These are phyloP conservation scores for Aspergillus mulundensis DNA, from an alignment of 495 filamentous ascomycete species.

Conservation along the genomic window DNA sequence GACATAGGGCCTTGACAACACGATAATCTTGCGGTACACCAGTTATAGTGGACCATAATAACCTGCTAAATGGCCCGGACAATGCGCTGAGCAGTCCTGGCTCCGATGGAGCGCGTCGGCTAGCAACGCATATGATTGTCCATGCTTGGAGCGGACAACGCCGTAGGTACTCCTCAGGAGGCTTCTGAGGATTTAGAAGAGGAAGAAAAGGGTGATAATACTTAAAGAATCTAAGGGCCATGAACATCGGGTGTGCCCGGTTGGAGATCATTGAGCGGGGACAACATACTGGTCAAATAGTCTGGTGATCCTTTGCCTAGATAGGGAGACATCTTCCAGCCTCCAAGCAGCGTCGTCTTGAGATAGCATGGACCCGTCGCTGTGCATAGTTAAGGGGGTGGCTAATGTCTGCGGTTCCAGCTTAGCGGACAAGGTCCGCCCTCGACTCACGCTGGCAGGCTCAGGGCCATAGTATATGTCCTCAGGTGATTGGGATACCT, in stretches of 20 bases:
- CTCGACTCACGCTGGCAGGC: slow-evolving; percentile 25
- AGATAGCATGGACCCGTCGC: slow-evolving; percentile 40
- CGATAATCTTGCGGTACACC: slow-evolving; percentile 80
- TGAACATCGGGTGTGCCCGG: slow-evolving; percentile 12
- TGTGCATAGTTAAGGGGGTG: slow-evolving; percentile 36
- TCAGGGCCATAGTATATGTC: slow-evolving; percentile 35
- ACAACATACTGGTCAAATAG: slow-evolving; percentile 41
- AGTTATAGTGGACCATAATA: slow-evolving; percentile 78
- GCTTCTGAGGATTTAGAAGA: slow-evolving; percentile 66
- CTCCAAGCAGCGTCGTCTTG: slow-evolving; percentile 39
- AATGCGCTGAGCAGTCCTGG: slow-evolving; percentile 66
- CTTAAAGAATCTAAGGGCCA: slow-evolving; percentile 56
- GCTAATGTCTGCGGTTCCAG: slow-evolving; percentile 35
- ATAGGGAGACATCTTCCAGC: slow-evolving; percentile 42
- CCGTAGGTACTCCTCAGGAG: slow-evolving; percentile 72
- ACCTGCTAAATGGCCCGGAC: slow-evolving; percentile 64
- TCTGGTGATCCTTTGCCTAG: slow-evolving; percentile 33
- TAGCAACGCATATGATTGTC: slow-evolving; percentile 78
- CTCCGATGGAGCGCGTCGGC: slow-evolving; percentile 66
- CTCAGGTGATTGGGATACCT: slow-evolving; percentile 39
- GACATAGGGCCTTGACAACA: slow-evolving; percentile 83
- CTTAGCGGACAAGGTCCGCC: slow-evolving; percentile 36
- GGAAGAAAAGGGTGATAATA: slow-evolving; percentile 84
- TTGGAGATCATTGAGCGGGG: neutral
- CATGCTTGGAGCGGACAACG: slow-evolving; percentile 78